Percentiles rank a stretch among this genome's conserved stretches.
Evolutionary conservation across 768 basidiomycete species (phyloP).

Genomic region (Boletus insuetus): DNA sequence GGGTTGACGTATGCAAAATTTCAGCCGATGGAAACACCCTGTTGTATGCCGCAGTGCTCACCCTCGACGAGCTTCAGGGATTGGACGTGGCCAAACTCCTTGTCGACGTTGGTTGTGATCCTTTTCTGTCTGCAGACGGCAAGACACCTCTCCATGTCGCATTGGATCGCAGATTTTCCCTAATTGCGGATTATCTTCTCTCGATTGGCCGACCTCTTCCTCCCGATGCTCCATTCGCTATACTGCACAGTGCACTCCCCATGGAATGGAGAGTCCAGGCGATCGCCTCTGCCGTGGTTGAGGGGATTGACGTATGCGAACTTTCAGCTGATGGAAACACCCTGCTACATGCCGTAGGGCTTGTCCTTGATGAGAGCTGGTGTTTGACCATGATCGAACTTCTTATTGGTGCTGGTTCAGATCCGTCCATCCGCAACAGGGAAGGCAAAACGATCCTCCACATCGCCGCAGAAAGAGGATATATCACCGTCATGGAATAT

Average conservation of each 20-base stretch:
- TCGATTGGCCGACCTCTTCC: background rate
- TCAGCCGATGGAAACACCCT: background rate
- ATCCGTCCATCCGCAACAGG: background rate
- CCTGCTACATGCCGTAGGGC: background rate
- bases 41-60: background rate
- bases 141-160: conserved; percentile 8
- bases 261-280: background rate
- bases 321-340: background rate
- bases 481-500: background rate
- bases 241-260: background rate
- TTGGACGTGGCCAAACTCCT: background rate
- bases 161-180: background rate
- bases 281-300: background rate
- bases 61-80: no score
- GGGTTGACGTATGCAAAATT: background rate
- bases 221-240: background rate
- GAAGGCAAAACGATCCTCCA: conserved; percentile 1
- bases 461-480: background rate
- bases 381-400: background rate
- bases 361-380: no score
- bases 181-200: background rate
- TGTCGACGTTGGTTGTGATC: conserved; percentile 7
- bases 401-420: conserved; percentile 6
- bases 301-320: background rate
- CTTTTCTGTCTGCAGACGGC: background rate